Conservation (phyloP, 371 early-diverging fungal genomes). For the Syncephalastrum contaminatum region DNA sequence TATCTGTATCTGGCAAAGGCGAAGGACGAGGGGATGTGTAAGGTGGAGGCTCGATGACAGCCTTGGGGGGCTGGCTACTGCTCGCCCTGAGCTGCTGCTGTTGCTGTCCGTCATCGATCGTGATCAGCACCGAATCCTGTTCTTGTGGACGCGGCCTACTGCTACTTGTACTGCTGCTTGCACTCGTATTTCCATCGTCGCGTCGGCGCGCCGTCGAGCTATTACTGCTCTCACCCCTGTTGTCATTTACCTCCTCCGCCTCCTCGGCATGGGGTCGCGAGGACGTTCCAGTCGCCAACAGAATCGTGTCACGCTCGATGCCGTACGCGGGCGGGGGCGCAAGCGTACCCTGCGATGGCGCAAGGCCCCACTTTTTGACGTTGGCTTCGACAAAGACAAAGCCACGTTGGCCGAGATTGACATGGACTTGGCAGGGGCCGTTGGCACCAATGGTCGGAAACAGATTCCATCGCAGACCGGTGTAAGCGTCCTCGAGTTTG, state of each 20-base stretch:
- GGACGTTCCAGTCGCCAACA: constrained; percentile 6
- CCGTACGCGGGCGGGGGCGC: constrained; percentile 70
- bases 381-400: constrained; percentile 78
- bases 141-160: neutral
- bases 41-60: constrained; percentile 7
- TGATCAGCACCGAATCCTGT: constrained; percentile 9
- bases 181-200: no score
- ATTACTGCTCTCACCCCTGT: neutral
- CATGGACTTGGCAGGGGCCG: constrained; percentile 63
- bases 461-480: constrained; percentile 54
- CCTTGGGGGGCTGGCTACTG: neutral
- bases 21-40: constrained; percentile 8
- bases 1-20: no score
- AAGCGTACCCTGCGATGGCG: constrained; percentile 67
- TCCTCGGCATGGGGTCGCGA: no score
- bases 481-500: constrained; percentile 57
- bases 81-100: neutral
- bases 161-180: constrained; percentile 3
- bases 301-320: constrained; percentile 25
- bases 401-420: constrained; percentile 61
- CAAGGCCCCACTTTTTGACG: constrained; percentile 83
- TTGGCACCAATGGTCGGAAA: constrained; percentile 67
- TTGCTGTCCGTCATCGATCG: constrained; percentile 7
- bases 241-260: neutral
- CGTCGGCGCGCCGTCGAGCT: neutral